phyloP scores from a whole-genome alignment of 1,284 basidiomycete genomes.

The Phylloboletellus chloephorus region DNA sequence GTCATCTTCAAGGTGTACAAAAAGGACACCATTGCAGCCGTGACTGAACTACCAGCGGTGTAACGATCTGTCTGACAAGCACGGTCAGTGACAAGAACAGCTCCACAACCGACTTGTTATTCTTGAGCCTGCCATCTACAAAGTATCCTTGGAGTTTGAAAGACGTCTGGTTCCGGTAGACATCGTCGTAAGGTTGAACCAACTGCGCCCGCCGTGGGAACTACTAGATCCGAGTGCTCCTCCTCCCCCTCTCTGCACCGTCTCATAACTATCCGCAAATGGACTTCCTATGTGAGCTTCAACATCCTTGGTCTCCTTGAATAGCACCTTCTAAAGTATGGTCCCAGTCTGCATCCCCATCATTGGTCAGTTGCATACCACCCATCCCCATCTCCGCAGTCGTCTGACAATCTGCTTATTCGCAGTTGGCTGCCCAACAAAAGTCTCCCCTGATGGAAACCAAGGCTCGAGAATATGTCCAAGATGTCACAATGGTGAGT shows the following conservation, averaged over 20 bases:
- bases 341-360: slow-evolving; percentile 45
- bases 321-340: slow-evolving; percentile 2
- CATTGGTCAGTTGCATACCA: slow-evolving; percentile 34
- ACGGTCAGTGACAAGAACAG: neutral
- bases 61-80: slow-evolving; percentile 19
- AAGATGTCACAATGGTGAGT: slow-evolving; percentile 44
- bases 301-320: neutral
- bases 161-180: slow-evolving; percentile 38
- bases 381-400: slow-evolving; percentile 8
- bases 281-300: slow-evolving; percentile 34
- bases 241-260: too few relatives aligned
- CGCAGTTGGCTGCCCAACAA: slow-evolving; percentile 48
- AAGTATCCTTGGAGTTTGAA: slow-evolving; percentile 42
- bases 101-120: slow-evolving; percentile 34
- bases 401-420: slow-evolving; percentile 9
- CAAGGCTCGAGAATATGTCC: slow-evolving; percentile 43
- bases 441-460: slow-evolving; percentile 40
- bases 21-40: slow-evolving; percentile 21
- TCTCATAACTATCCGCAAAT: slow-evolving; percentile 3
- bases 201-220: too few relatives aligned
- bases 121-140: slow-evolving; percentile 19
- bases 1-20: slow-evolving; percentile 20
- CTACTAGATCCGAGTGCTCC: too few relatives aligned
- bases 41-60: slow-evolving; percentile 23
- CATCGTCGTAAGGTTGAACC: slow-evolving; percentile 31